Evolutionary conservation across 179 eudicot species (phyloP).

Genomic region (Silene noctiflora): DNA sequence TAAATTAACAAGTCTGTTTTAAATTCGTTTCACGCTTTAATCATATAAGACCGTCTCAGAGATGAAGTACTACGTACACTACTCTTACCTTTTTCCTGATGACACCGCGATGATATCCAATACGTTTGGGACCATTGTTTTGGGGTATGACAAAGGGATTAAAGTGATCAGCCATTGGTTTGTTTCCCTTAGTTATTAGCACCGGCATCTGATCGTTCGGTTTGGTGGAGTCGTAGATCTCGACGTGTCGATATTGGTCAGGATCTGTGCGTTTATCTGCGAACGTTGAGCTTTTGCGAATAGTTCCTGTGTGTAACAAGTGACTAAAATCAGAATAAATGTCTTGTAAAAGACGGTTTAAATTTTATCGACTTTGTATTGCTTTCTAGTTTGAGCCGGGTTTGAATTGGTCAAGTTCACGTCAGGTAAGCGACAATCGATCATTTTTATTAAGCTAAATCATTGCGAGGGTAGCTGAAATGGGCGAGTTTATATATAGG

Average conservation of each 20-base stretch:
- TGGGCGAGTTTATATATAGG: too few relatives aligned
- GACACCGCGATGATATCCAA: conserved; percentile 15
- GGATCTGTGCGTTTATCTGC: neutral
- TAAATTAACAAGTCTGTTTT: too few relatives aligned
- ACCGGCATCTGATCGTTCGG: neutral
- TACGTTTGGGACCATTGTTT: neutral
- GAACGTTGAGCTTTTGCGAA: conserved; percentile 6
- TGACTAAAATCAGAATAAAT: neutral
- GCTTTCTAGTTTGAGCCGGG: too few relatives aligned
- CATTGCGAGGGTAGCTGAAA: too few relatives aligned
- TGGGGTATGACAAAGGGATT: neutral
- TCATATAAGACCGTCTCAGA: too few relatives aligned
- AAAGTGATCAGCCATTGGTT: neutral
- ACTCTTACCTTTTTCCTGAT: neutral
- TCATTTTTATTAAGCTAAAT: too few relatives aligned
- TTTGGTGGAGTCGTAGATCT: conserved; percentile 5
- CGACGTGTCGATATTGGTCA: conserved; percentile 17
- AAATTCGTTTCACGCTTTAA: too few relatives aligned
- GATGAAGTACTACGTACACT: neutral
- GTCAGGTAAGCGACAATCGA: too few relatives aligned
- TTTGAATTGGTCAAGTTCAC: too few relatives aligned
- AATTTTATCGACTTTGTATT: too few relatives aligned
- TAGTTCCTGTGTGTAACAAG: neutral
- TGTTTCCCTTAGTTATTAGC: neutral
- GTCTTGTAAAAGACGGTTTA: too few relatives aligned